Percentiles rank a stretch among this genome's conserved stretches.
These are phyloP conservation scores for Pichia sp. DNA, from an alignment of 1,139 yeast species.

Conservation along the genomic window DNA sequence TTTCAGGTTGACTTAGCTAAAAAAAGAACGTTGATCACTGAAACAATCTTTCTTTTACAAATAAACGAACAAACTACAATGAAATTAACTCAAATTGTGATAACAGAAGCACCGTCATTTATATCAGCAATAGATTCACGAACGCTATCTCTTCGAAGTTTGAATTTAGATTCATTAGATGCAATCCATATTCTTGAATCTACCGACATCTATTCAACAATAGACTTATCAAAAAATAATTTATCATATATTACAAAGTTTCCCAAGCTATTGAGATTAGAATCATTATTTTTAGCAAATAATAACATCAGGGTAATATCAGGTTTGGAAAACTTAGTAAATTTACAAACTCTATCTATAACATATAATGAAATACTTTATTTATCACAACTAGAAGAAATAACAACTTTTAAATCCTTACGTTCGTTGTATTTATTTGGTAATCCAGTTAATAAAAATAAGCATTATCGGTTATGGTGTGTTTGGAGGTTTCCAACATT, in stretches of 20 bases:
- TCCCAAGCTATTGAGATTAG: conserved; percentile 41
- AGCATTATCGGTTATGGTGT: conserved; percentile 52
- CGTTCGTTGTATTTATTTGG: conserved; percentile 47
- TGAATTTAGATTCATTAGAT: conserved; percentile 10
- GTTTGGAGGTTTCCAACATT: conserved; percentile 61
- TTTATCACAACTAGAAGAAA: conserved; percentile 36
- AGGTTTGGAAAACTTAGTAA: conserved; percentile 13
- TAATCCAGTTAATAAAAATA: conserved; percentile 52
- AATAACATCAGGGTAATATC: conserved; percentile 40
- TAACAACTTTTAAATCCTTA: conserved; percentile 35
- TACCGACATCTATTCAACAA: conserved; percentile 40
- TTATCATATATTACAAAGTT: conserved; percentile 47
- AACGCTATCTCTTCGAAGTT: conserved; percentile 35
- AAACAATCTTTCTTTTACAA: background rate
- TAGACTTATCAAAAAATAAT: conserved; percentile 67
- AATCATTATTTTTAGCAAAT: conserved; percentile 48
- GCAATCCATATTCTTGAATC: conserved; percentile 16
- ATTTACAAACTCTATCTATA: conserved; percentile 45
- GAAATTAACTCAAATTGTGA: conserved; percentile 47
- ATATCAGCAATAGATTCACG: conserved; percentile 41
- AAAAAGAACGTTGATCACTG: too few relatives aligned
- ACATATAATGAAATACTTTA: conserved; percentile 44
- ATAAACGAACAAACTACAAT: conserved; percentile 27
- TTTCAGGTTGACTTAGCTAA: background rate
- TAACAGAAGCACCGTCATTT: conserved; percentile 46